Percentiles rank a stretch among this genome's conserved stretches.
Conservation (phyloP, 257 asterid genomes). For the Solanum neorickii region DNA sequence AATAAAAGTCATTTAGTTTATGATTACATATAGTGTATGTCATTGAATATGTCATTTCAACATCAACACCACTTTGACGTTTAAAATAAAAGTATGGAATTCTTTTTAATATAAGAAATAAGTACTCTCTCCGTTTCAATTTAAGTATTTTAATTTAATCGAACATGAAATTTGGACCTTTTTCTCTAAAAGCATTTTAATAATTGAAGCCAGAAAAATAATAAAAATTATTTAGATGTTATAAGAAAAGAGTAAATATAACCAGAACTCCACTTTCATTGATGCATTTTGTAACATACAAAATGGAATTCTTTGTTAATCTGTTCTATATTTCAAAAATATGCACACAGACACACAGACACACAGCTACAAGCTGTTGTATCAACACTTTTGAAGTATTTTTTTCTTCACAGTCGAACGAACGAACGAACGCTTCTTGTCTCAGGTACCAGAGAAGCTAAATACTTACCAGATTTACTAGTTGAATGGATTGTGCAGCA, state of each 20-base stretch:
- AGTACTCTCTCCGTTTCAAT: neutral
- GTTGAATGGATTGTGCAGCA: constrained; percentile 25
- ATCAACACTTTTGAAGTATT: neutral
- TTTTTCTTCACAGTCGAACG: neutral
- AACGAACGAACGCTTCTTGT: neutral
- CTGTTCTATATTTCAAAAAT: neutral
- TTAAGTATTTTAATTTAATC: no score
- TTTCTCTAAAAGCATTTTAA: neutral
- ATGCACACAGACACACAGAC: neutral
- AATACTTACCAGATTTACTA: constrained; percentile 1
- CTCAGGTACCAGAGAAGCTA: neutral
- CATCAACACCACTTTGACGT: neutral
- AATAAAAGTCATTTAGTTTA: neutral
- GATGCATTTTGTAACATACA: neutral
- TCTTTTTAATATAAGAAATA: neutral
- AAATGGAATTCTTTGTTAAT: neutral
- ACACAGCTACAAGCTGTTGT: neutral
- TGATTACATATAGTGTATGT: neutral
- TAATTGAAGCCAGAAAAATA: neutral
- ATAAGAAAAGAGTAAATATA: neutral
- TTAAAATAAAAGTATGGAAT: no score
- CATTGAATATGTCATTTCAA: neutral
- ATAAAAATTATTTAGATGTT: neutral
- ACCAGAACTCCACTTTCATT: neutral
- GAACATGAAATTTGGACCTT: neutral